Evolutionary conservation across 345 rosid genomes (phyloP).

Genomic region (Arabis alpina): DNA sequence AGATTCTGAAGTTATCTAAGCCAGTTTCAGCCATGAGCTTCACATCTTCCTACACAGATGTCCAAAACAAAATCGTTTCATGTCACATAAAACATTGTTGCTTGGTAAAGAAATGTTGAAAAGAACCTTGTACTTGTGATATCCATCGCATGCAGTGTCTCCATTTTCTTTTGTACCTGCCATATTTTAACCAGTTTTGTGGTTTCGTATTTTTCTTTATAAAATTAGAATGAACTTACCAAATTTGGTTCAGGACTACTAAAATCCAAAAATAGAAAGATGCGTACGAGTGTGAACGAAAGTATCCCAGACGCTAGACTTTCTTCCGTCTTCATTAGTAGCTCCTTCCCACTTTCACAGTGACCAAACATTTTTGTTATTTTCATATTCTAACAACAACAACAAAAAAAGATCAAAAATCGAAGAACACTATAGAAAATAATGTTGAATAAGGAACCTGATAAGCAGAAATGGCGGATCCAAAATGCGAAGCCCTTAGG

Average conservation of each 20-base stretch:
- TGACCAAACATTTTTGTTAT: neutral
- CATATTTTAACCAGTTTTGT: neutral
- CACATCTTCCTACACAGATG: too few species aligned
- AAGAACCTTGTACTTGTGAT: conserved; percentile 54
- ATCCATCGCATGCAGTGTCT: conserved; percentile 56
- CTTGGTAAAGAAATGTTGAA: too few species aligned
- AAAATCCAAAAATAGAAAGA: neutral
- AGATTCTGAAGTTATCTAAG: too few species aligned
- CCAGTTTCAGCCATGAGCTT: too few species aligned
- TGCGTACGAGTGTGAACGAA: conserved; percentile 49
- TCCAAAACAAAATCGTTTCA: too few species aligned
- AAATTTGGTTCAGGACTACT: too few species aligned
- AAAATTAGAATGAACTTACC: too few species aligned
- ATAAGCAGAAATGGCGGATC: conserved; percentile 61
- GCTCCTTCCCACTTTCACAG: conserved; percentile 58
- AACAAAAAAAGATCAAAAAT: too few species aligned
- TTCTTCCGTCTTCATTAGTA: conserved; percentile 57
- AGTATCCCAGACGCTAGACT: conserved; percentile 63
- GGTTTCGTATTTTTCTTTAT: too few species aligned
- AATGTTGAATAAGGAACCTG: conserved; percentile 51
- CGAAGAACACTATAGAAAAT: too few species aligned
- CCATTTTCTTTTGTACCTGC: conserved; percentile 44
- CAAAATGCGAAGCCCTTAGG: conserved; percentile 59
- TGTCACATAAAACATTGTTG: too few species aligned
- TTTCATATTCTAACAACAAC: neutral